Evolutionary conservation across 2,329 filamentous ascomycete species (phyloP), one percentile per base, ranked within the genome.

Genomic region (Talaromyces sp.): DNA sequence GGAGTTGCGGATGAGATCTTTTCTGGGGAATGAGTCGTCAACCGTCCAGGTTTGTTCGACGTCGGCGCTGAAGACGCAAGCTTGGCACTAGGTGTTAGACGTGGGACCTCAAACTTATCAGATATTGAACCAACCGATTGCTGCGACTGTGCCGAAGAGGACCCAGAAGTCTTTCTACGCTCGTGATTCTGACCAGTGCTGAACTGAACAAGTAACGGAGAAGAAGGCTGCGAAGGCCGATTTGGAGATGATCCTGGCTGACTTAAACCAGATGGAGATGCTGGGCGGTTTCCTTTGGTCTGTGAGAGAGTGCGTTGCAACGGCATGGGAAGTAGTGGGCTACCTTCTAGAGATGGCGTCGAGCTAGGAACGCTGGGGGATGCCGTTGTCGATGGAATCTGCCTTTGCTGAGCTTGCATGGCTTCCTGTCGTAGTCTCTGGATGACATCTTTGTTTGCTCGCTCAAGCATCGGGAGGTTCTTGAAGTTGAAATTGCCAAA

Each of bases 361-460:
- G 90, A 91, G 34, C 71, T 69, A 36, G 78, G 70, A 5, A 74
- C 73, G 10, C 70, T 73, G 29, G 77, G 72, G 10, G 73, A 72
- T 40, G 72, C 68, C 7, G 62, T 34, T 38, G 65, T 49, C 6
- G 77, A 75, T 3, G 70, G 70, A 13, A 77, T 70, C 64, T 79
- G 76, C 69, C 87, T 86, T 67, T 83, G 83, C 70, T 88, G 86
- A 40, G 84, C 83, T 72, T 89, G 93, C 80, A 97, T 85, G 2
- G 95, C 93, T 77, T 98, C 93, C 25, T 93, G 92, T 11, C 93
- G 89, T 65, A 99, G 83, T 76, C 98, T 98, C 72, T 98, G 93
- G 36, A 99, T 97, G 34, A 98, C 93, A 72, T 99, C 95, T 76
- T 99, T 99, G 79, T 99, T 99, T 63, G 95, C 95, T 77, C 97